phyloP scores from a whole-genome alignment of 179 eudicot species.

The Nepenthes alata region DNA sequence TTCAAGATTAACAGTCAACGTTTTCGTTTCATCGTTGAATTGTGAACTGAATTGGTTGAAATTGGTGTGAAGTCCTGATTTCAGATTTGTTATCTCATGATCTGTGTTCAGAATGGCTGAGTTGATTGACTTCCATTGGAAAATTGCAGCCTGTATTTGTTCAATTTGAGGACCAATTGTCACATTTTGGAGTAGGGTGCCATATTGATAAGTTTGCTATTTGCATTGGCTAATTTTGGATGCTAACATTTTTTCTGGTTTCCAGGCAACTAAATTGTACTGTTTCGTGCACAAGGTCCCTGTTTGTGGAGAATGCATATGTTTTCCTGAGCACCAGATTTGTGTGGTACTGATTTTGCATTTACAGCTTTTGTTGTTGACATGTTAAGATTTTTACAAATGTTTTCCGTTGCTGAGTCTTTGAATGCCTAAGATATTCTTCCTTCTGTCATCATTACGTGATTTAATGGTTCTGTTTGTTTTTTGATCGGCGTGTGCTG shows the following conservation, averaged over 20 bases:
- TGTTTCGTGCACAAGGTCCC: constrained; percentile 97
- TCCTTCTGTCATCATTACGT: too few relatives aligned
- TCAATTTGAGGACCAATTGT: background rate
- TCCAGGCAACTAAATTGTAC: constrained; percentile 84
- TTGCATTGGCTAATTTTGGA: constrained; percentile 7
- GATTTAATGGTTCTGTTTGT: too few relatives aligned
- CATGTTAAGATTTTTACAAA: background rate
- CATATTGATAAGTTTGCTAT: background rate
- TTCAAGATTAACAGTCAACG: too few relatives aligned
- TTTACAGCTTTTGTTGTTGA: background rate
- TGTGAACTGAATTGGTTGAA: too few relatives aligned
- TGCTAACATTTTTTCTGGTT: constrained; percentile 5
- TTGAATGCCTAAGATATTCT: too few relatives aligned
- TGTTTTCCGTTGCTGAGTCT: background rate
- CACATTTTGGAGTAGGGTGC: constrained; percentile 5
- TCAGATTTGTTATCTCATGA: too few relatives aligned
- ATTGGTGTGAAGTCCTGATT: too few relatives aligned
- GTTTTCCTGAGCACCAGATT: constrained; percentile 89
- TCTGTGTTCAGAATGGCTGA: too few relatives aligned
- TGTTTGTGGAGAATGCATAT: constrained; percentile 96
- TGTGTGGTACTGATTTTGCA: constrained; percentile 56
- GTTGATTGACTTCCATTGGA: background rate
- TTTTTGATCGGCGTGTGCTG: too few relatives aligned
- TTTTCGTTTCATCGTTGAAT: too few relatives aligned
- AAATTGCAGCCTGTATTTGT: background rate